A percentile compares a stretch with the other conserved stretches of the same genome.
Evolutionary conservation across 305 asterid species (phyloP).

Genomic region (Fraxinus paxiana): DNA sequence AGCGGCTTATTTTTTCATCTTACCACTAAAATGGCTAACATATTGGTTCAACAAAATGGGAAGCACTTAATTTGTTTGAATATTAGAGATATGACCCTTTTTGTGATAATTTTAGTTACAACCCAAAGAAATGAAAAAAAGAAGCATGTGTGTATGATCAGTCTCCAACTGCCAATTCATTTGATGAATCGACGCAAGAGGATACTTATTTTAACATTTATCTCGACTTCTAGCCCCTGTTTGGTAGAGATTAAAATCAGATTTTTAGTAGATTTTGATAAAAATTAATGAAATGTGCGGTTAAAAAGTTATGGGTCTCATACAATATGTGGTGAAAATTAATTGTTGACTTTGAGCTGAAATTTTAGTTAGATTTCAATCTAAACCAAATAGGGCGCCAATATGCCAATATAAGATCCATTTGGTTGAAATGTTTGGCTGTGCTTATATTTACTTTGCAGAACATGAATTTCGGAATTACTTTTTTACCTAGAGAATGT

Average conservation of each 20-base stretch:
- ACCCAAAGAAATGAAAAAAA: background rate
- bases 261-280: too few species aligned
- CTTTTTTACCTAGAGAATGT: background rate
- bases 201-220: background rate
- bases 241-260: too few species aligned
- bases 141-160: background rate
- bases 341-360: too few species aligned
- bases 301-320: too few species aligned
- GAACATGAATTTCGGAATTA: background rate
- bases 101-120: background rate
- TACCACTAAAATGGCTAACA: background rate
- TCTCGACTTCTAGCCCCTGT: background rate
- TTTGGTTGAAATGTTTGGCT: background rate
- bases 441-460: background rate
- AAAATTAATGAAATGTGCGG: too few species aligned
- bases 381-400: too few species aligned
- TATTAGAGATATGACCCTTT: background rate
- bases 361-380: too few species aligned
- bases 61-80: background rate
- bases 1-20: background rate
- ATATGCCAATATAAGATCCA: background rate
- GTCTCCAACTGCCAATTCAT: background rate
- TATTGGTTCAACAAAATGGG: background rate
- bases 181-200: background rate
- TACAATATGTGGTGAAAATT: too few species aligned